These are phyloP conservation scores for Cladorrhinum samala DNA, from an alignment of 495 filamentous ascomycete species.

Conservation along the genomic window DNA sequence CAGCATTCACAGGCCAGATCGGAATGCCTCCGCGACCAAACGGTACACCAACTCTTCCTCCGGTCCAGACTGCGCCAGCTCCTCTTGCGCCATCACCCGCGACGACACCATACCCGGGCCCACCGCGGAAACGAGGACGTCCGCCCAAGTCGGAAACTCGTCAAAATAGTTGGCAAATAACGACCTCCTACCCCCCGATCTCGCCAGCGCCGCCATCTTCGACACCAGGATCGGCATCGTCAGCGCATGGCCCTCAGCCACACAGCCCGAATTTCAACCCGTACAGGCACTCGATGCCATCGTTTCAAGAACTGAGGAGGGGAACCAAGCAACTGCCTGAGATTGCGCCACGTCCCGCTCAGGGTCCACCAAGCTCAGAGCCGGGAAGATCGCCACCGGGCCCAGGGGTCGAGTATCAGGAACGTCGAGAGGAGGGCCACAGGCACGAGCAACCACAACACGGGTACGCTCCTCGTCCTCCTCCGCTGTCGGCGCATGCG, in stretches of 20 bases:
- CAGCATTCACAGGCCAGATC: slow-evolving; percentile 19
- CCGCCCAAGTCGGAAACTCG: slow-evolving; percentile 23
- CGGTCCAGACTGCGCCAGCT: slow-evolving; percentile 21
- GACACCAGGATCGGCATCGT: slow-evolving; percentile 5
- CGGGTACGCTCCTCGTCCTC: not conserved
- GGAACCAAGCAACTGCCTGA: slow-evolving; percentile 10
- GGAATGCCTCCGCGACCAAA: slow-evolving; percentile 34
- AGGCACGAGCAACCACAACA: slow-evolving; percentile 1
- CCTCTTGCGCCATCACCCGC: slow-evolving; percentile 6
- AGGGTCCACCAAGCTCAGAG: not conserved
- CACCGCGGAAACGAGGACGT: slow-evolving; percentile 24
- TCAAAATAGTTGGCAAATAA: slow-evolving; percentile 22
- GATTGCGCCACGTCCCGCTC: slow-evolving; percentile 13
- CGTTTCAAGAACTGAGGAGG: not conserved
- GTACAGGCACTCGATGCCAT: not conserved
- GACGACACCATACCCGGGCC: slow-evolving; percentile 16
- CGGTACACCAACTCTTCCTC: slow-evolving; percentile 26
- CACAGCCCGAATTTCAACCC: slow-evolving; percentile 15
- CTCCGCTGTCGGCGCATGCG: not conserved
- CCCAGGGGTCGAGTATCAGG: slow-evolving; percentile 8
- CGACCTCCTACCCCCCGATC: slow-evolving; percentile 29
- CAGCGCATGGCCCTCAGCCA: slow-evolving; percentile 14
- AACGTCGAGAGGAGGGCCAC: slow-evolving; percentile 7
- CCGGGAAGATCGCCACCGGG: slow-evolving; percentile 2
- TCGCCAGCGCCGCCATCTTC: slow-evolving; percentile 33